Conservation (phyloP, 192 early-diverging fungal genomes). For the Backusella tuberculispora region DNA sequence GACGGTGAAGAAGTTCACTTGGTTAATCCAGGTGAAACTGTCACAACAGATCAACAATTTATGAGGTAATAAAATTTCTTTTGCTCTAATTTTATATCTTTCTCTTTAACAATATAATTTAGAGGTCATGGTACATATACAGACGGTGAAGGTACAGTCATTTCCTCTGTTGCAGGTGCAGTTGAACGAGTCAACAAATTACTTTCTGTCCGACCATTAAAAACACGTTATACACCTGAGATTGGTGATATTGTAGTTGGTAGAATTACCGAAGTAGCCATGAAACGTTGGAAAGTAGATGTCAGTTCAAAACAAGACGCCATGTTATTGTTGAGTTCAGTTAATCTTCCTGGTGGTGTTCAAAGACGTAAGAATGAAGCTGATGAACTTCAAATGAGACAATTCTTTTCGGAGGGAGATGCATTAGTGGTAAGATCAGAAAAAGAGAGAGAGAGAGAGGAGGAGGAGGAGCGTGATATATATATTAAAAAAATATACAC, state of each 20-base stretch:
- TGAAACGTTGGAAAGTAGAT: slow-evolving; percentile 95
- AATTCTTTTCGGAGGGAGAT: slow-evolving; percentile 94
- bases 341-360: slow-evolving; percentile 94
- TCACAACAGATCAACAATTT: slow-evolving; percentile 74
- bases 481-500: neutral
- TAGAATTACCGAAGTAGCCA: slow-evolving; percentile 86
- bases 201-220: slow-evolving; percentile 86
- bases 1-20: slow-evolving; percentile 48
- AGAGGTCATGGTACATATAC: slow-evolving; percentile 91
- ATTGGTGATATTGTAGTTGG: slow-evolving; percentile 98
- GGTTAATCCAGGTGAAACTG: slow-evolving; percentile 79
- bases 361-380: slow-evolving; percentile 94
- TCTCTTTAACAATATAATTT: neutral
- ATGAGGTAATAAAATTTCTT: too few relatives aligned
- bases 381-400: slow-evolving; percentile 96
- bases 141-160: slow-evolving; percentile 62
- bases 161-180: slow-evolving; percentile 87
- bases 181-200: slow-evolving; percentile 97
- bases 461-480: neutral
- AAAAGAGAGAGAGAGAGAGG: neutral
- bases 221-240: slow-evolving; percentile 89
- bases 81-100: neutral
- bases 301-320: slow-evolving; percentile 88
- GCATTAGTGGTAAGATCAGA: slow-evolving; percentile 71
- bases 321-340: slow-evolving; percentile 82